Base-by-base conservation (phyloP, 805 yeast genomes). In the Candida ovalis region DNA sequence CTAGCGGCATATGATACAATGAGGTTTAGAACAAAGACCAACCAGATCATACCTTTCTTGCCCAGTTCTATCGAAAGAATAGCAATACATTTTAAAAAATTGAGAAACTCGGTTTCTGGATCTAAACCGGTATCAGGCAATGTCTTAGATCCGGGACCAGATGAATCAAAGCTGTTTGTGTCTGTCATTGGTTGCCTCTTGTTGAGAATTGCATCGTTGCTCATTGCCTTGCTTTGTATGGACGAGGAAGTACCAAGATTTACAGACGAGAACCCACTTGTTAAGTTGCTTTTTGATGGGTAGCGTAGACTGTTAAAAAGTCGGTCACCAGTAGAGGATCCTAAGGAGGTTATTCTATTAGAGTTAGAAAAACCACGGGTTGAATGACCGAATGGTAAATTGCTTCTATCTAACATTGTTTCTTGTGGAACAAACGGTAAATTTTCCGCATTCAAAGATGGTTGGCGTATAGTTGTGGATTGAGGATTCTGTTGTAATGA, bases 11-110 rank as follows among this genome's bases (percentile, higher is more conserved):
- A 25, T 2, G 53, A 24, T 7, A 51, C 57, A 1, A 56, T 22
- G 9, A 47, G 18, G 10, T 56, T 59, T 21, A 64, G 40, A 2
- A 52, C 17, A 45, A 52, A 61, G 1, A 63, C 17, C 2, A 55
- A 13, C 69, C 69, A 65, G 8, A 57, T 45, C 3, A 54, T 47
- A 0, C 46, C 45, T 42, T 62, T 63, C 18, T 48, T 59, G 0
- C 56, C 52, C 3, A 65, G 46, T 27, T 61, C 52, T 27, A 40
- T 49, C 1, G 54, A 13, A 2, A 65, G 48, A 3, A 56, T 30
- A 2, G 53, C 40, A 5, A 65, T 28, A 40, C 54, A 59, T 24
- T 53, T 55, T 2, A 62, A 12, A 28, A 64, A 60, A 13, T 54
- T 57, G n/a, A 60, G 15, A 25, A 61, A 46, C 27, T 60, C 66